These are phyloP conservation scores for Aspergillus leporis DNA, from an alignment of 495 filamentous ascomycete species.

Conservation along the genomic window DNA sequence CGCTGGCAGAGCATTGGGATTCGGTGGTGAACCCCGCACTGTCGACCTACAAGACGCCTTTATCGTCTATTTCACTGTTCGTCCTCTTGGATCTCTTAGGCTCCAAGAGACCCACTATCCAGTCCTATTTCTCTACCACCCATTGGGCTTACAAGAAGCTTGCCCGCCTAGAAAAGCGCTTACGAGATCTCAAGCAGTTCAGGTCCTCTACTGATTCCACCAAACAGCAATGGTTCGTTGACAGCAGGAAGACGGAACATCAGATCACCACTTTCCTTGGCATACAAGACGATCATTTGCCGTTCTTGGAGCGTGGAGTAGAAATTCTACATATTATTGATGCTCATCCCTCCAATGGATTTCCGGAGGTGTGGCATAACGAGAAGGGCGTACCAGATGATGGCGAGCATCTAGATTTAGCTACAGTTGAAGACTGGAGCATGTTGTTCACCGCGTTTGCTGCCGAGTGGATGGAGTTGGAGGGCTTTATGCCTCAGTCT, in stretches of 20 bases:
- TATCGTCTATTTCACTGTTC: slow-evolving; percentile 83
- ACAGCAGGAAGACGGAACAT: slow-evolving; percentile 53
- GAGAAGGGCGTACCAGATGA: slow-evolving; percentile 65
- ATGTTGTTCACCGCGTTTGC: slow-evolving; percentile 79
- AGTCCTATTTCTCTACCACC: slow-evolving; percentile 81
- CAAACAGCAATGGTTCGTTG: slow-evolving; percentile 47
- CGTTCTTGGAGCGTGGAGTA: slow-evolving; percentile 82
- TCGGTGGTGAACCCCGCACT: slow-evolving; percentile 61
- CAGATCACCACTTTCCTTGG: slow-evolving; percentile 46
- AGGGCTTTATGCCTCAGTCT: slow-evolving; percentile 56
- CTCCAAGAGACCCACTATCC: slow-evolving; percentile 63
- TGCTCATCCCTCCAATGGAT: slow-evolving; percentile 50
- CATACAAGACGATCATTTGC: slow-evolving; percentile 85
- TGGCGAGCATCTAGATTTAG: slow-evolving; percentile 78
- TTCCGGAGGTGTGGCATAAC: slow-evolving; percentile 86
- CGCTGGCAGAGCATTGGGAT: slow-evolving; percentile 77
- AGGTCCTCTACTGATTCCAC: slow-evolving; percentile 37
- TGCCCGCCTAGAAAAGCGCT: slow-evolving; percentile 64
- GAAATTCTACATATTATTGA: slow-evolving; percentile 88
- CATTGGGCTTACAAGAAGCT: slow-evolving; percentile 89
- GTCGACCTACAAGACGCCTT: slow-evolving; percentile 68
- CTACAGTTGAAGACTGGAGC: slow-evolving; percentile 86
- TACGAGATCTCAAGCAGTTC: slow-evolving; percentile 59
- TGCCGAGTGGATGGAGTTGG: slow-evolving; percentile 92
- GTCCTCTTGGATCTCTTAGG: slow-evolving; percentile 92